Evolutionary conservation across 78 protist genomes (phyloP).

Genomic region (Dictyostelium brefeldianum): DNA sequence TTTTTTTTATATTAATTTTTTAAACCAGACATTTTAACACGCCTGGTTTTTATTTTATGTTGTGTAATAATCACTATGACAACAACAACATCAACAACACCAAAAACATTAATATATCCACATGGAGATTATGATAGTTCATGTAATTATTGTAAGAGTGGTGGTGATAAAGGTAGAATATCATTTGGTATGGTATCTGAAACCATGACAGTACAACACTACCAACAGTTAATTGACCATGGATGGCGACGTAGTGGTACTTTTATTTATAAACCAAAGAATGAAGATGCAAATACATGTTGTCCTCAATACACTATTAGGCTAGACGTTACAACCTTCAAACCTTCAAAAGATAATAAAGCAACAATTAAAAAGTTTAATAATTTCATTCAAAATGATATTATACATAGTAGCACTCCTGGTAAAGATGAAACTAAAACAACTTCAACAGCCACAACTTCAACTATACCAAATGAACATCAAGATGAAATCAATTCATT

Average conservation of each 20-base stretch:
- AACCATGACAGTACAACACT: slow-evolving; percentile 53
- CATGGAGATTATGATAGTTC: slow-evolving; percentile 38
- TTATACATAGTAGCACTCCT: neutral
- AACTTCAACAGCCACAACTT: neutral
- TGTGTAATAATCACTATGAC: too few species aligned
- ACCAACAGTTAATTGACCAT: slow-evolving; percentile 52
- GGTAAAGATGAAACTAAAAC: neutral
- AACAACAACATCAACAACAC: neutral
- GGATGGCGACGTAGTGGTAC: slow-evolving; percentile 88
- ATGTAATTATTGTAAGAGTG: slow-evolving; percentile 53
- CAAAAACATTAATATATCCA: slow-evolving; percentile 33
- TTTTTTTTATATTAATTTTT: too few species aligned
- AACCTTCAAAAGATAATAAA: slow-evolving; percentile 48
- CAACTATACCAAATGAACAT: neutral
- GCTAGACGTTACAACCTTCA: slow-evolving; percentile 40
- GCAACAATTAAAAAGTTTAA: slow-evolving; percentile 11
- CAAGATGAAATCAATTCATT: neutral
- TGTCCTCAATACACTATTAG: slow-evolving; percentile 87
- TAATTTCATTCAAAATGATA: slow-evolving; percentile 10
- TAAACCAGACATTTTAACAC: too few species aligned
- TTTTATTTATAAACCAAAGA: slow-evolving; percentile 82
- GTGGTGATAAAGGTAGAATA: slow-evolving; percentile 46
- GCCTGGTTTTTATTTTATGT: too few species aligned
- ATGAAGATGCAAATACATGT: slow-evolving; percentile 17
- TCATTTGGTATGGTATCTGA: slow-evolving; percentile 50